These are phyloP conservation scores for Termitomyces sp. DNA, from an alignment of 768 basidiomycete species.

Conservation along the genomic window DNA sequence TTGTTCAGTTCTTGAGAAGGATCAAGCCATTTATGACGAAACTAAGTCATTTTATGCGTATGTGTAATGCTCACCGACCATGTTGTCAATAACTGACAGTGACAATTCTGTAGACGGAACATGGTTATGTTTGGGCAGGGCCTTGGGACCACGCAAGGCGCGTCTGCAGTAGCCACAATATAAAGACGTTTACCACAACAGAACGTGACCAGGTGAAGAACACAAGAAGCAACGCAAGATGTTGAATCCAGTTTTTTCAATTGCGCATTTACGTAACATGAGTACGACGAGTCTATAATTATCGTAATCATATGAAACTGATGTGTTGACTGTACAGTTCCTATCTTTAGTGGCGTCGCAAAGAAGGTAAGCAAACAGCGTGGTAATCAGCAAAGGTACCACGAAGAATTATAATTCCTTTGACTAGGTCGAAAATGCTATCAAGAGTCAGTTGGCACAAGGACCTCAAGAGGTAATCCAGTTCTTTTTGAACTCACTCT, in stretches of 20 bases:
- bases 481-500: too few relatives aligned
- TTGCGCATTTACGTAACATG: slow-evolving; percentile 7
- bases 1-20: neutral
- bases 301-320: neutral
- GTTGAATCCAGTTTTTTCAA: slow-evolving; percentile 8
- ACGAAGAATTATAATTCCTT: neutral
- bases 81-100: neutral
- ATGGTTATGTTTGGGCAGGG: neutral
- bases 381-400: too few relatives aligned
- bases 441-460: neutral
- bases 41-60: neutral
- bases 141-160: slow-evolving; percentile 2
- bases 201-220: slow-evolving; percentile 1
- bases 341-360: slow-evolving; percentile 8
- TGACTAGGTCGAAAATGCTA: slow-evolving; percentile 1
- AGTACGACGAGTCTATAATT: neutral
- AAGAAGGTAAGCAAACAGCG: slow-evolving; percentile 6
- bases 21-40: slow-evolving; percentile 4
- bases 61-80: neutral
- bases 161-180: neutral
- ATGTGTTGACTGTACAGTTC: neutral
- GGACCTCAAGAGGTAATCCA: slow-evolving; percentile 7
- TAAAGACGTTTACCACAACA: neutral
- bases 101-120: neutral
- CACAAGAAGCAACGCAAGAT: slow-evolving; percentile 11